Evolutionary conservation across 805 yeast species (phyloP), one percentile per base, ranked within the genome.

Genomic region (Saccharomycopsis fibuligera): DNA sequence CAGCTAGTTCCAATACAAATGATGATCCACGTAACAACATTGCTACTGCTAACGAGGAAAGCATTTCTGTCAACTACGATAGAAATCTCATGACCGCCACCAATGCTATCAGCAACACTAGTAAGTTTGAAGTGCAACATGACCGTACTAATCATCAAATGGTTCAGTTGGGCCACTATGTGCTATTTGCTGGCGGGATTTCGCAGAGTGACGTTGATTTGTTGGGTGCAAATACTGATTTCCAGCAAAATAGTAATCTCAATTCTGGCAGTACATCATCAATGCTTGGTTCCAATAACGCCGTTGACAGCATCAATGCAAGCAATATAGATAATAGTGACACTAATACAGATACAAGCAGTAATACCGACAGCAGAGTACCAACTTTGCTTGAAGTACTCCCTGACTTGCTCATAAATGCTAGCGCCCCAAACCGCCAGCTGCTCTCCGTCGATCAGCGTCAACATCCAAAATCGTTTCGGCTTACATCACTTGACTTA

Each of bases 101-200:
- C n/a, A n/a, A n/a, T n/a, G n/a, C n/a, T n/a, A n/a, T n/a, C n/a
- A 33, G 6, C 6, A 16, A 12, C 19, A 33, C 14, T 9, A 17
- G 17, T 8, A 33, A 36, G 17, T 31, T 42, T 42, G 45, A 33
- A 14, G 45, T 42, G 4, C 36, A 42, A 23, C 45, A 42, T 22
- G 29, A 10, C n/a, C 29, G 44, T 31, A 39, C 48, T 21, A 23
- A 35, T 23, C 48, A 45, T 21, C 10, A 37, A 12, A 45, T 45
- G 12, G 33, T 29, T 8, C 23, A 29, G 6, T 31, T 45, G 5
- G 44, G 38, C 2, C 17, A 33, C 5, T 23, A 45, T 29, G 21
- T 45, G 33, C 16, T 45, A n/a, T 45, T 45, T 27, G 21, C 27
- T 30, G 41, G 38, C 2, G 48, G 48, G 9, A 38, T 30, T 14